Evolutionary conservation across 2,329 filamentous ascomycete genomes (phyloP).

Genomic region (Cercospora canescens): DNA sequence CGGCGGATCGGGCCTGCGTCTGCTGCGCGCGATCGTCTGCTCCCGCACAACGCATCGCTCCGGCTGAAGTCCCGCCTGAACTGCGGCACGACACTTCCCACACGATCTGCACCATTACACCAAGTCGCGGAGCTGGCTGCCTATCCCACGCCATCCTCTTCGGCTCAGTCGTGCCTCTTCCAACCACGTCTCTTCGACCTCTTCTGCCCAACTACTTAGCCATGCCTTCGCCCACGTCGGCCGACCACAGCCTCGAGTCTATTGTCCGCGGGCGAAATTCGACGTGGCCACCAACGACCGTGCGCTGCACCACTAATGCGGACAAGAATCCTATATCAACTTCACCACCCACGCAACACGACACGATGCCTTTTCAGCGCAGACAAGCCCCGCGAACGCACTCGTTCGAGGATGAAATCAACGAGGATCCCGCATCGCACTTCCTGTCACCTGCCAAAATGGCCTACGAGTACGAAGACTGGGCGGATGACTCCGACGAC

Average conservation of each 20-base stretch:
- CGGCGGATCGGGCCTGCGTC: slow-evolving; percentile 14
- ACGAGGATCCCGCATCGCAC: slow-evolving; percentile 33
- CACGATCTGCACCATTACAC: slow-evolving; percentile 11
- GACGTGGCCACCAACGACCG: slow-evolving; percentile 24
- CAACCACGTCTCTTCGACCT: slow-evolving; percentile 17
- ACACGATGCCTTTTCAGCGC: slow-evolving; percentile 15
- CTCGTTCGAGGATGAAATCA: slow-evolving; percentile 31
- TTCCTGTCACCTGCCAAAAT: slow-evolving; percentile 33
- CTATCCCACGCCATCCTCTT: slow-evolving; percentile 19
- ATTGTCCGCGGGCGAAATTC: slow-evolving; percentile 16
- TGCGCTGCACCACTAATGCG: slow-evolving; percentile 8
- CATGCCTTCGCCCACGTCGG: slow-evolving; percentile 22
- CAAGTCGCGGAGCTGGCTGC: slow-evolving; percentile 8
- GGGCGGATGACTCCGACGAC: slow-evolving; percentile 30
- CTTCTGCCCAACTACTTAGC: slow-evolving; percentile 16
- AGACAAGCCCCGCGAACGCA: background rate
- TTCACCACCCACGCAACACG: slow-evolving; percentile 9
- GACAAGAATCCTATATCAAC: slow-evolving; percentile 21
- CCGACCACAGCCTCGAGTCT: slow-evolving; percentile 16
- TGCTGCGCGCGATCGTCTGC: slow-evolving; percentile 12
- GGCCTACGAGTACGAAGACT: slow-evolving; percentile 32
- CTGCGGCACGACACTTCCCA: slow-evolving; percentile 7
- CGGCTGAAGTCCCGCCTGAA: slow-evolving; percentile 14
- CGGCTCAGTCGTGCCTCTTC: slow-evolving; percentile 9
- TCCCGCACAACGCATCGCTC: slow-evolving; percentile 18